Evolutionary conservation across 2,329 filamentous ascomycete species (phyloP), one percentile per base, ranked within the genome.

Genomic region (Colletotrichum somersetense): DNA sequence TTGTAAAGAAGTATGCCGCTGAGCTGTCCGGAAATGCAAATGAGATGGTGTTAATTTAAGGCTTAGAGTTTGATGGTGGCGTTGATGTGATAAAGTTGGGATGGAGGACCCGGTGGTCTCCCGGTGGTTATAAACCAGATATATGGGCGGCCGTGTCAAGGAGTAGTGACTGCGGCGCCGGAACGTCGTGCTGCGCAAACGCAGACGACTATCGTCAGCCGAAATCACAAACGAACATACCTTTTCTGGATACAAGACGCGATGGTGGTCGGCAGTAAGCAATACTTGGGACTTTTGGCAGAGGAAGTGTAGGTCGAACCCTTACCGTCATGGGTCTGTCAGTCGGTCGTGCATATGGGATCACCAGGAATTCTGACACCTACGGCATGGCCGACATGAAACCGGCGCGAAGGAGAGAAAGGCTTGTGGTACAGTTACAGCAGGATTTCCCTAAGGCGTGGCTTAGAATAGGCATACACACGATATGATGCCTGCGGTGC

Each of bases 341-440:
- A 63, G 33, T 33, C 26, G 65, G 20, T 55, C 23, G 53, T 35
- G 50, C 40, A 56, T 23, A 56, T 72, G 58, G 69, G 30, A 69
- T 63, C 44, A 64, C 59, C 59, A 46, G 63, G 53, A 56, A 59
- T 26, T 26, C 59, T 33, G 53, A 38, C 23, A 38, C 50, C 11
- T 16, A 59, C 53, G 53, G 53, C 33, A 64, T 35, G 53, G 44
- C 59, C n/a, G 30, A 38, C 53, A 64, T 69, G 59, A 53, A 59
- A n/a, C 14, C 23, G n/a, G 26, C 16, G 16, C 52, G 53, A 44
- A 46, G 48, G 48, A 26, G 23, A 23, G 26, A 12, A 33, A 26
- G 30, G 38, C 14, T 10, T 18, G 38, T 67, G 26, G 65, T 72
- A 58, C 65, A 55, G 46, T 50, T 59, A 46, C 55, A 12, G 53